Evolutionary conservation across 2,329 filamentous ascomycete genomes (phyloP), one percentile per base, ranked within the genome.

Genomic region (Fusarium albosuccineum): DNA sequence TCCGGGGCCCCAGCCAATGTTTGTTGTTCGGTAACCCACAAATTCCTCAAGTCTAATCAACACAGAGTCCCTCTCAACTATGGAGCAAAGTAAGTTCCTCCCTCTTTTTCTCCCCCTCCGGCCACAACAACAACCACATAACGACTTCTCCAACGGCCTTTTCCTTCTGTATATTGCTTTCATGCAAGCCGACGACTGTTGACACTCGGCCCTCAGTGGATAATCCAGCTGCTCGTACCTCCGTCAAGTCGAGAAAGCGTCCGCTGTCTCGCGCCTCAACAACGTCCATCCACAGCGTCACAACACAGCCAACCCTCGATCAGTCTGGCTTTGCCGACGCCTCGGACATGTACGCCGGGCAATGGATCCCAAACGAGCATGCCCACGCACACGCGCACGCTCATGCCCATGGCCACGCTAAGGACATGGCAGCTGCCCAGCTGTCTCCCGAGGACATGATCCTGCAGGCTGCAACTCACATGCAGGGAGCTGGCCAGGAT

Each of bases 381-480:
- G 56, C 57, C 6, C 66, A 69, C 40, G 39, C 58, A 14, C 67
- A 70, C 40, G 57, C 56, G 11, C 67, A 67, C 40, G 53, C 41
- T 33, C 57, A 60, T 29, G 40, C 54, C 50, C 81, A 83, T 65
- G 70, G 68, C 51, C 82, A 83, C 54, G 71, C 78, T 9, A 82
- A 82, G 70, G 80, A 82, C 48, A 81, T 86, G 65, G 73, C 76
- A 8, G 72, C 76, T 34, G 76, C 80, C 33, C 82, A 83, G 54
- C 82, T 89, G 80, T 82, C 85, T 4, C 78, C 85, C 26, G 87
- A 89, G 68, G 86, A 87, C 62, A 83, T 89, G 78, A 84, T 90
- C 48, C 79, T 90, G 63, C 85, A 87, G 57, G 84, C 85, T 16
- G 83, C 85, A 29, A 82, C 83, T 22, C 87, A 88, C 65, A 82